phyloP scores from a whole-genome alignment of 2,329 filamentous ascomycete genomes.

The Pseudonectria buxi region DNA sequence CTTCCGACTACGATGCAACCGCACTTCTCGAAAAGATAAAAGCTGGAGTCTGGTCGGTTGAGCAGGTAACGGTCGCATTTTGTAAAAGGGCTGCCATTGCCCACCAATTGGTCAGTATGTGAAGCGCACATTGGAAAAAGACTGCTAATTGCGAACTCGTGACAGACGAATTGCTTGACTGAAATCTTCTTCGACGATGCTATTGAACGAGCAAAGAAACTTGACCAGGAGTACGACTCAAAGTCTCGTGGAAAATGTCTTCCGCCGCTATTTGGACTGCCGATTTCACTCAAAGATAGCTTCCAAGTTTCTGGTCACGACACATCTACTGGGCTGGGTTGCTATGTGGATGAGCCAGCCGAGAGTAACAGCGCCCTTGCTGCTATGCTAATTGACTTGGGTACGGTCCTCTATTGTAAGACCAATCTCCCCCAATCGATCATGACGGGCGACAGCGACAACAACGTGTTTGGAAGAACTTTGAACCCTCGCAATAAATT shows the following conservation, averaged over 20 bases:
- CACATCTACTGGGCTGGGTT: background rate
- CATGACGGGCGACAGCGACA: background rate
- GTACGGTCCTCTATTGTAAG: background rate
- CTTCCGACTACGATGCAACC: slow-evolving; percentile 1
- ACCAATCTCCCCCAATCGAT: background rate
- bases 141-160: background rate
- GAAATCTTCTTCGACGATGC: background rate
- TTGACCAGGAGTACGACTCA: background rate
- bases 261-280: background rate
- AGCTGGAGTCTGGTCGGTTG: background rate
- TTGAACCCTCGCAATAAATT: slow-evolving; percentile 2
- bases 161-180: background rate
- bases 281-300: slow-evolving; percentile 1
- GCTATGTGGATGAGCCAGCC: background rate
- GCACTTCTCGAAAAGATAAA: slow-evolving; percentile 1
- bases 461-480: background rate
- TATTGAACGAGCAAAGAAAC: background rate
- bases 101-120: background rate
- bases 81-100: slow-evolving; percentile 1
- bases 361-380: background rate
- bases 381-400: background rate
- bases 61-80: background rate
- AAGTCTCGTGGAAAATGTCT: background rate
- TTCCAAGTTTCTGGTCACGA: background rate
- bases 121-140: background rate